phyloP scores from a whole-genome alignment of 1,139 yeast genomes.

The Nakaseomyces nivariensis region DNA sequence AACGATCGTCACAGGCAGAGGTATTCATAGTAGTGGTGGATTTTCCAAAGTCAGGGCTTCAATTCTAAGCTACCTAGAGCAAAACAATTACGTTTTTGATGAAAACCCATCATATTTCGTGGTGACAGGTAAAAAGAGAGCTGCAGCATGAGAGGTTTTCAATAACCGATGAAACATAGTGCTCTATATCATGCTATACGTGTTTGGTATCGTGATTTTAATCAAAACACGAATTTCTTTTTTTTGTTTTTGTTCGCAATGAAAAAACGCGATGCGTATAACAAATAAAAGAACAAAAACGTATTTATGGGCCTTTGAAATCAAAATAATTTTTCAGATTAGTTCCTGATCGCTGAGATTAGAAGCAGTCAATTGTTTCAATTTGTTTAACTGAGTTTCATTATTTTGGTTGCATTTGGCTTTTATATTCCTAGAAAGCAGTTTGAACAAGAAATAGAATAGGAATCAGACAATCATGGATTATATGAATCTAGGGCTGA shows the following conservation, averaged over 20 bases:
- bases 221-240: background rate
- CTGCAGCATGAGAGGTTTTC: background rate
- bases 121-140: conserved; percentile 34
- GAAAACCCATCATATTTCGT: conserved; percentile 39
- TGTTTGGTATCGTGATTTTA: background rate
- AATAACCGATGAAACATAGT: too few species aligned
- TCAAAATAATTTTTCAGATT: too few species aligned
- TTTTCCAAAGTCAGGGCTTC: conserved; percentile 36
- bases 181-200: background rate
- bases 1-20: conserved; percentile 48
- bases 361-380: background rate
- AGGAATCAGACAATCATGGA: conserved; percentile 28
- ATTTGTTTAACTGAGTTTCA: background rate
- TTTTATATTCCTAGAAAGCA: too few species aligned
- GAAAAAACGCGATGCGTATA: too few species aligned
- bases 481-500: conserved; percentile 43
- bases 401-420: too few species aligned
- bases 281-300: too few species aligned
- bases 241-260: too few species aligned
- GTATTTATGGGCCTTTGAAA: too few species aligned
- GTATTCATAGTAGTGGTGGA: conserved; percentile 50
- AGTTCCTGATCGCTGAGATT: too few species aligned
- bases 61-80: conserved; percentile 33
- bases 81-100: conserved; percentile 33
- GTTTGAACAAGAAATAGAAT: too few species aligned